Conservation (phyloP, 1,284 basidiomycete species). For the Cystobasidium pallidum region DNA sequence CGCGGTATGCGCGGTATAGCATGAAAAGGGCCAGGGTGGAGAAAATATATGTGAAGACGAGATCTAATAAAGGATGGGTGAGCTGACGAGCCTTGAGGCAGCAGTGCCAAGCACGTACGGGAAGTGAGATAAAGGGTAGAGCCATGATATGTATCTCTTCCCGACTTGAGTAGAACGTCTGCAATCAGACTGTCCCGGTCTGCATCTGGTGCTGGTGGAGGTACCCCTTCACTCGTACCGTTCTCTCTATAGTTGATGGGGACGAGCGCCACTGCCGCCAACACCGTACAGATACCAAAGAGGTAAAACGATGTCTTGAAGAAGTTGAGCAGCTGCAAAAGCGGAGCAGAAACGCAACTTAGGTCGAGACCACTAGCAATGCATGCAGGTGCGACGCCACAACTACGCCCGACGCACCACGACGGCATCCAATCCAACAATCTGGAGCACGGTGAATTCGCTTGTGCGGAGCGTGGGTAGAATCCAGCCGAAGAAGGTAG, state of each 20-base stretch:
- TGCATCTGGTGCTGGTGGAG: constrained; percentile 62
- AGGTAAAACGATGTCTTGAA: constrained; percentile 92
- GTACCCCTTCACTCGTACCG: constrained; percentile 64
- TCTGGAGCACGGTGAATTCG: constrained; percentile 92
- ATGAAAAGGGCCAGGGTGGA: constrained; percentile 80
- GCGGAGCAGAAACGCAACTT: background rate
- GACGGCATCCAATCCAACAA: constrained; percentile 93
- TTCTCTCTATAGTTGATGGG: constrained; percentile 80
- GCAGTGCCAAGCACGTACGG: constrained; percentile 10
- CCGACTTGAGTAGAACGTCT: constrained; percentile 40
- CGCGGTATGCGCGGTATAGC: constrained; percentile 83
- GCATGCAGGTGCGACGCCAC: background rate
- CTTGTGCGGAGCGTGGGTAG: constrained; percentile 85
- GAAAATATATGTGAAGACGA: constrained; percentile 91
- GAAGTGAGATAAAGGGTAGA: constrained; percentile 54
- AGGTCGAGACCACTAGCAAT: too few relatives aligned
- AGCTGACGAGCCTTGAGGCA: background rate
- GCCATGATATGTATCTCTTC: constrained; percentile 50
- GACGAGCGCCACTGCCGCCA: constrained; percentile 79
- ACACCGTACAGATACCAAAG: constrained; percentile 76
- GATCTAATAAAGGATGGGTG: constrained; percentile 64
- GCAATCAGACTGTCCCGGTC: constrained; percentile 51
- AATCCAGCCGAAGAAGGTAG: constrained; percentile 92
- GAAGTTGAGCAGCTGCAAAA: constrained; percentile 80
- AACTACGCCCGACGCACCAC: constrained; percentile 68